A percentile compares a stretch with the other conserved stretches of the same genome.
Conservation (phyloP, 2,329 filamentous ascomycete species). For the Diplodia sapinea region DNA sequence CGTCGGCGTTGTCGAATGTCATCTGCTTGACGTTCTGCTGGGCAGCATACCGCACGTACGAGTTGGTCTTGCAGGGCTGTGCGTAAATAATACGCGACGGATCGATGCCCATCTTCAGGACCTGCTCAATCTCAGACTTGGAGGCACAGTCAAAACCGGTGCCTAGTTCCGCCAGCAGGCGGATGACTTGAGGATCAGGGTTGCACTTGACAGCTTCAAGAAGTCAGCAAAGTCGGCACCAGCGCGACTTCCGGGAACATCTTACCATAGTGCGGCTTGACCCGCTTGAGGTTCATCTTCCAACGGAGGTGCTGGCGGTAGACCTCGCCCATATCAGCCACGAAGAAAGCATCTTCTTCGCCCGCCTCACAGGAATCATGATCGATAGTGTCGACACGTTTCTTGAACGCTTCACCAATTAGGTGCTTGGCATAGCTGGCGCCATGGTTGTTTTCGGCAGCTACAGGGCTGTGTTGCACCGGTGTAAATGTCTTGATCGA, state of each 20-base stretch:
- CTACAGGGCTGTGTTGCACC: slow-evolving; percentile 26
- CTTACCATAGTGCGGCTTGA: slow-evolving; percentile 95
- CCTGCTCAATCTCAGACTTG: slow-evolving; percentile 94
- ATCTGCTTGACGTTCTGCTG: slow-evolving; percentile 90
- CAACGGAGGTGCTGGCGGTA: slow-evolving; percentile 98
- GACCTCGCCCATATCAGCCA: slow-evolving; percentile 96
- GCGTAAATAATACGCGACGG: slow-evolving; percentile 96
- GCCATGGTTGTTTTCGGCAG: slow-evolving; percentile 50
- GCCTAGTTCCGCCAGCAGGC: slow-evolving; percentile 84
- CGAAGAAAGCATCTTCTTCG: slow-evolving; percentile 97
- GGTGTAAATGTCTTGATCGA: slow-evolving; percentile 43
- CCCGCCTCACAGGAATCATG: slow-evolving; percentile 86
- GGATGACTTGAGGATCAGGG: slow-evolving; percentile 86
- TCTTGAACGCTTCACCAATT: slow-evolving; percentile 85
- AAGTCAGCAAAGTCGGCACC: slow-evolving; percentile 37
- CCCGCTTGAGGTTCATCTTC: slow-evolving; percentile 90
- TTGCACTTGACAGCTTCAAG: slow-evolving; percentile 93
- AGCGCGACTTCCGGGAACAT: slow-evolving; percentile 29
- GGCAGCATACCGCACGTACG: slow-evolving; percentile 90
- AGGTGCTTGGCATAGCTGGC: slow-evolving; percentile 71
- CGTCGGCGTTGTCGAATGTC: slow-evolving; percentile 98
- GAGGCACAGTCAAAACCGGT: slow-evolving; percentile 98
- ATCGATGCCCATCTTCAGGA: slow-evolving; percentile 80
- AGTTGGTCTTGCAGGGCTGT: slow-evolving; percentile 99
- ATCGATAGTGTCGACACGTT: slow-evolving; percentile 82